Percentiles rank a stretch among this genome's conserved stretches.
phyloP scores from a whole-genome alignment of 129 eudicot species.

The Saposhnikovia divaricata region DNA sequence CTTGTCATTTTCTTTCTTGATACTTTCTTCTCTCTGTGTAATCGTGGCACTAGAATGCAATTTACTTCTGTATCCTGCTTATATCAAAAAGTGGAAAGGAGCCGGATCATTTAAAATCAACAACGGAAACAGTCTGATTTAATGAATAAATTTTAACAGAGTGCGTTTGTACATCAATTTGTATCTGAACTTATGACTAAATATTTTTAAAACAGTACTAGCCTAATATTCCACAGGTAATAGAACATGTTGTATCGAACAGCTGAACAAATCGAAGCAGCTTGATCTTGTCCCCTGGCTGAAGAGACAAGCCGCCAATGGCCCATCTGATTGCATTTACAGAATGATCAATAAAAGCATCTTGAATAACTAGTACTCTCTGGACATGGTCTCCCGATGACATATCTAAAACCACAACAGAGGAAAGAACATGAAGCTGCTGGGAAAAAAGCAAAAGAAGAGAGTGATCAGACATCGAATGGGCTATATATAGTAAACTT shows the following conservation, averaged over 20 bases:
- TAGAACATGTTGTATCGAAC: neutral
- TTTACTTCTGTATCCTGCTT: conserved; percentile 12
- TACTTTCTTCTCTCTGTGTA: conserved; percentile 20
- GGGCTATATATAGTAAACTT: neutral
- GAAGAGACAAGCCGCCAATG: conserved; percentile 18
- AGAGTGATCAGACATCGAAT: neutral
- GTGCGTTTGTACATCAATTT: neutral
- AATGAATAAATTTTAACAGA: neutral
- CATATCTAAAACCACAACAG: conserved; percentile 5
- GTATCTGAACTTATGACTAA: neutral
- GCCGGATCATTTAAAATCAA: neutral
- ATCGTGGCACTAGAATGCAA: conserved; percentile 31
- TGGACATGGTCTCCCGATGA: conserved; percentile 7
- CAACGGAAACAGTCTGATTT: neutral
- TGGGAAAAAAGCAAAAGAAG: neutral
- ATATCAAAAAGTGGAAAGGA: neutral
- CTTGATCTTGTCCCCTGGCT: conserved; percentile 28
- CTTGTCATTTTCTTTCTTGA: conserved; percentile 19
- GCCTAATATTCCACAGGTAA: conserved; percentile 11
- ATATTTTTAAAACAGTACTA: neutral
- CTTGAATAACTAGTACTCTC: conserved; percentile 25
- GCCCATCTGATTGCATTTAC: conserved; percentile 12
- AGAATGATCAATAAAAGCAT: conserved; percentile 15
- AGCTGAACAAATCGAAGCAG: conserved; percentile 27
- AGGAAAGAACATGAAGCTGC: neutral